Evolutionary conservation across 257 asterid species (phyloP).

Genomic region (Solanum tarijense): DNA sequence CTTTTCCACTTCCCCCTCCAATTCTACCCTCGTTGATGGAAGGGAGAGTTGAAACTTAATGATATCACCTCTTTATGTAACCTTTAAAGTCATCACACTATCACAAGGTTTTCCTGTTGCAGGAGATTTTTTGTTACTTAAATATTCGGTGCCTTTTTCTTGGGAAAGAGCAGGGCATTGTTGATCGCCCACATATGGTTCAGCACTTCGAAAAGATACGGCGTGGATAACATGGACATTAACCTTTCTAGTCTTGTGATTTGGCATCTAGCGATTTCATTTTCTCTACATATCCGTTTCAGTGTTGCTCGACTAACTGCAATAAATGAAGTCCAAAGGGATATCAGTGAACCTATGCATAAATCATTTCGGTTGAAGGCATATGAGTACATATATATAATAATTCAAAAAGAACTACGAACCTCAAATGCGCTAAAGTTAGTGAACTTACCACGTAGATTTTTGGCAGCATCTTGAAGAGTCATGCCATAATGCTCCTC

Average conservation of each 20-base stretch:
- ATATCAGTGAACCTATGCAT: no score
- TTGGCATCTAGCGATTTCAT: not conserved
- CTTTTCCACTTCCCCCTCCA: constrained; percentile 7
- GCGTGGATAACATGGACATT: not conserved
- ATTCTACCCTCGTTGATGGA: not conserved
- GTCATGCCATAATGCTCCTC: not conserved
- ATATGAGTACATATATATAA: not conserved
- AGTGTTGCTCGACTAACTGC: not conserved
- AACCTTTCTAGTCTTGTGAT: not conserved
- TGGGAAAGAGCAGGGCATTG: not conserved
- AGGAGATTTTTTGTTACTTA: not conserved
- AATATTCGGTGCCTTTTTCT: not conserved
- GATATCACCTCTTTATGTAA: not conserved
- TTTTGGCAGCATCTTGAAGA: not conserved
- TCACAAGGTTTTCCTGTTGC: not conserved
- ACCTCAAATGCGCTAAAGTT: not conserved
- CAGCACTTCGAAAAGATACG: not conserved
- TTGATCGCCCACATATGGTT: not conserved
- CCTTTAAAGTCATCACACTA: not conserved
- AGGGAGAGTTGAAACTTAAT: constrained; percentile 7
- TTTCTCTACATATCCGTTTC: not conserved
- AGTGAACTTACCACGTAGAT: not conserved
- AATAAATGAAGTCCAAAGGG: not conserved
- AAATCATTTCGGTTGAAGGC: not conserved
- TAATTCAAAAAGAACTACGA: not conserved